Base-by-base conservation (phyloP, 805 yeast species). In the Metschnikowia matae region DNA sequence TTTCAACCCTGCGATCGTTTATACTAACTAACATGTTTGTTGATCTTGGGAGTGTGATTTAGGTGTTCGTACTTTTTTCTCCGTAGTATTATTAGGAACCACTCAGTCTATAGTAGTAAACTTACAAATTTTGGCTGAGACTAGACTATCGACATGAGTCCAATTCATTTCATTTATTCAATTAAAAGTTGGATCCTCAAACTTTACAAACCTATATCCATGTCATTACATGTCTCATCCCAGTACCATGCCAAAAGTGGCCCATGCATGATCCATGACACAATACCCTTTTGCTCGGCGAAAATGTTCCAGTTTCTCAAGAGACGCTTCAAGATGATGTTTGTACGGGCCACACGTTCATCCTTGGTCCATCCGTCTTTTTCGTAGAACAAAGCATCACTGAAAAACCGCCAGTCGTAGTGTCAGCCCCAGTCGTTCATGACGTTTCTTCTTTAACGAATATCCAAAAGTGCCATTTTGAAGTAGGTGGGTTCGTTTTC, bases 321-420 rank as follows among this genome's bases (percentile, higher is more conserved):
- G 21, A 56, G 48, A 2, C 59, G 48, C 34, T 56, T 58, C 23
- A 56, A 51, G 23, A 59, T 58, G 40, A 58, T 58, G 40, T 54
- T 52, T 29, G 60, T 56, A 15, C 63, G 47, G 11, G 48, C 52
- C 6, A 46, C 48, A 7, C 56, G 48, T 51, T 67, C 71, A 10
- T 59, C 68, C 23, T 54, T 56, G 20, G 57, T 59, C 70, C 70
- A 66, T 2, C 68, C 70, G 0, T 45, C 48, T 46, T 61, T 63
- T 39, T 77, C 55, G 48, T 71, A 71, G 51, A 78, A 80, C 53
- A 82, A 68, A 3, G 80, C 72, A 14, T 83, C 85, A 54, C 75
- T 75, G 67, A 80, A 83, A 54, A 83, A 83, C 48, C 85, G 64
- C 72, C 75, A 77, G 60, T 83, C 87, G 55, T 80, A 79, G 61